Evolutionary conservation across 352 stramenopile species (phyloP).

Genomic region (Phytopythium mirpurense): DNA sequence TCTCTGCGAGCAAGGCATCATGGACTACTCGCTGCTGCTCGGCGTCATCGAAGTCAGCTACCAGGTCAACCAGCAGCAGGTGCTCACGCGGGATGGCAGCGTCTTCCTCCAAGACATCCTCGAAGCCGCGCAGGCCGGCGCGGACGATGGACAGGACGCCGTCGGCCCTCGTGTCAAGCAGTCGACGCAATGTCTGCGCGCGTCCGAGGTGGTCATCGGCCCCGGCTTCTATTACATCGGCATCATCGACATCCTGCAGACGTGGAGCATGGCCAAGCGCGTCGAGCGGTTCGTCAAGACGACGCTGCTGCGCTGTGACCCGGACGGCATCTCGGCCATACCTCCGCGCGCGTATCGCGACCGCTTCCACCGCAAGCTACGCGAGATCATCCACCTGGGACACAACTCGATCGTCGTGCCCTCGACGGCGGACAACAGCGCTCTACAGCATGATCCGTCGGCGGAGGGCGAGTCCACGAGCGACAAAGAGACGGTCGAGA

Average conservation of each 20-base stretch:
- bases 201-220: constrained; percentile 72
- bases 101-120: constrained; percentile 36
- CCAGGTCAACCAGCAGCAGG: constrained; percentile 62
- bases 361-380: constrained; percentile 65
- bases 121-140: constrained; percentile 1
- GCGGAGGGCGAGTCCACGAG: neutral
- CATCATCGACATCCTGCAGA: constrained; percentile 85
- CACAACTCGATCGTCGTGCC: constrained; percentile 34
- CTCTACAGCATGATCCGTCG: neutral
- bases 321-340: constrained; percentile 74
- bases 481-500: neutral
- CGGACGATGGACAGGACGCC: neutral
- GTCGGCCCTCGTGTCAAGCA: constrained; percentile 34
- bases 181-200: constrained; percentile 53
- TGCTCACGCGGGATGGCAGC: constrained; percentile 53
- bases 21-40: constrained; percentile 84
- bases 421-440: constrained; percentile 1
- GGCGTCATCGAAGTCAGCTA: constrained; percentile 78
- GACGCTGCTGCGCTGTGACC: constrained; percentile 55
- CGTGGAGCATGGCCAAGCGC: constrained; percentile 66
- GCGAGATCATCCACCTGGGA: constrained; percentile 70
- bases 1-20: constrained; percentile 63
- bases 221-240: constrained; percentile 86
- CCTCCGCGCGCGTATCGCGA: constrained; percentile 55
- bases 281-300: constrained; percentile 76